Percentiles rank a stretch among this genome's conserved stretches.
These are phyloP conservation scores for Ceratobasidium sp. DNA, from an alignment of 1,284 basidiomycete species.

Conservation along the genomic window DNA sequence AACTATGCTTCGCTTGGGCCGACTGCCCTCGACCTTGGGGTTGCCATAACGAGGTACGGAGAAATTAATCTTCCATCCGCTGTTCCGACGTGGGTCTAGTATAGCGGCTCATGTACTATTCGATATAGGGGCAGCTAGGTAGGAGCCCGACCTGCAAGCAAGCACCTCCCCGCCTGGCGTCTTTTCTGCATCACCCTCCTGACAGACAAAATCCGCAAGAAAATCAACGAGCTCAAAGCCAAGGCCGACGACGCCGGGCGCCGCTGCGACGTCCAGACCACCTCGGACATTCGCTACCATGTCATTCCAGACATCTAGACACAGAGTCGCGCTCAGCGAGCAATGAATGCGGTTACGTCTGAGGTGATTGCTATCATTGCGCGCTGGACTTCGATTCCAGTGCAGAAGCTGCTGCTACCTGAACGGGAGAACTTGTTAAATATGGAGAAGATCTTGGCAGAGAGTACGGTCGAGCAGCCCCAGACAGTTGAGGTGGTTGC, in stretches of 20 bases:
- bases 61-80: too few relatives aligned
- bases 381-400: conserved; percentile 92
- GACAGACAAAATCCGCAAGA: conserved; percentile 80
- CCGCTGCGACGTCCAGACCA: conserved; percentile 84
- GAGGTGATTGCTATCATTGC: conserved; percentile 94
- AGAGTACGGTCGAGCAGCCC: conserved; percentile 85
- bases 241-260: conserved; percentile 97
- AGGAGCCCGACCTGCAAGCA: too few relatives aligned
- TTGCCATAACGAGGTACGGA: too few relatives aligned
- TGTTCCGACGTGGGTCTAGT: too few relatives aligned
- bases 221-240: conserved; percentile 91
- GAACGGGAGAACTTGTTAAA: conserved; percentile 91
- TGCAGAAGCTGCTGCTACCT: conserved; percentile 84
- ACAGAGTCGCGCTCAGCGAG: conserved; percentile 73
- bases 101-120: too few relatives aligned
- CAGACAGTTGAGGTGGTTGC: conserved; percentile 91
- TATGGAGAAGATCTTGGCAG: conserved; percentile 77
- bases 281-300: conserved; percentile 92
- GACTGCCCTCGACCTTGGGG: too few relatives aligned
- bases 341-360: conserved; percentile 86
- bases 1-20: too few relatives aligned
- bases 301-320: conserved; percentile 91
- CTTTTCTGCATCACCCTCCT: too few relatives aligned
- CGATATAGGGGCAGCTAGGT: too few relatives aligned
- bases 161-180: too few relatives aligned